Base-by-base conservation (phyloP, 2,329 filamentous ascomycete genomes). In the Pseudogymnoascus sp. region DNA sequence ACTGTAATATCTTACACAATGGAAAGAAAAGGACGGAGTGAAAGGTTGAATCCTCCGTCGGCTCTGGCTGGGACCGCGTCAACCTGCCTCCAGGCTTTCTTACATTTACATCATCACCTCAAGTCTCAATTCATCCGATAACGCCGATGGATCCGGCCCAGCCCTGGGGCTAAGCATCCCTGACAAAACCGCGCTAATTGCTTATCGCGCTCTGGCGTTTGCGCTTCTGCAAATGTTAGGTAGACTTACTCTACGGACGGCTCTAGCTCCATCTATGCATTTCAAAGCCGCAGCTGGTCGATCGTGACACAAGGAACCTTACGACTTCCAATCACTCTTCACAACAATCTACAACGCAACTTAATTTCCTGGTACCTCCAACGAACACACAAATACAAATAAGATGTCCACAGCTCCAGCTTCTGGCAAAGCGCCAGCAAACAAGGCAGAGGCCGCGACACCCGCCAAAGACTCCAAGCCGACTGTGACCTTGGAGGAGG, bases 401-500 rank as follows among this genome's bases (percentile, higher is more conserved):
- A 52, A n/a, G 15, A 52, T 52, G 45, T 52, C 45, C 45, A 52
- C 45, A 52, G 26, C 45, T 33, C 45, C 45, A 52, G 45, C 45
- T 21, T 59, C 57, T 52, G 37, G 34, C 34, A 30, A 35, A 18
- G 33, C 21, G 37, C 34, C 33, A 30, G 15, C 37, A 38, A 34
- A 56, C 28, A 56, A 60, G 39, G 28, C 23, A 34, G 68, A 68
- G 61, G 63, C 52, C 55, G 61, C 63, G 71, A 69, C 70, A 65
- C 68, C 70, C 61, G 64, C 66, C 68, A 70, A 76, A 65, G 71
- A 75, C 34, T 68, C 72, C 62, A 73, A 74, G 63, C 69, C 70
- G 74, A 71, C 77, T 75, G 70, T 78, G 74, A 82, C 88, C 61
- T 81, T 97, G 26, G 94, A 96, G 74, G 94, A 99, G 74, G 94